Conservation (phyloP, 2,329 filamentous ascomycete genomes). For the Ophiostoma australiae region DNA sequence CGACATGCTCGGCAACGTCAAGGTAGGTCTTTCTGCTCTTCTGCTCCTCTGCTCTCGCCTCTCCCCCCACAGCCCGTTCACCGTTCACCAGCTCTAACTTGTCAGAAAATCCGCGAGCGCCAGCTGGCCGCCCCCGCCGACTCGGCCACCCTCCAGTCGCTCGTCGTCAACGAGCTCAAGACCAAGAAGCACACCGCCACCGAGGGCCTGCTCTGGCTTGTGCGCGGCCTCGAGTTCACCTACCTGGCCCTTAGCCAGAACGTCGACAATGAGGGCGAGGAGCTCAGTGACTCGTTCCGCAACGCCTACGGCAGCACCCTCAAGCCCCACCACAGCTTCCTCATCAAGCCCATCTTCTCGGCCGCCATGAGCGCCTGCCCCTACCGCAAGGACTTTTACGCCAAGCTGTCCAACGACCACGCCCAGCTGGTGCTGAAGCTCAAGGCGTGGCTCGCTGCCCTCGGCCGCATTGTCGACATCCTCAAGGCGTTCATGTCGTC, state of each 20-base stretch:
- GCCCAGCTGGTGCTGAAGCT: constrained; percentile 60
- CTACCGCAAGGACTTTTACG: constrained; percentile 90
- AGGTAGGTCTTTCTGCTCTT: constrained; percentile 49
- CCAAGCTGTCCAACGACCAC: constrained; percentile 69
- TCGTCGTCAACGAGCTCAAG: constrained; percentile 82
- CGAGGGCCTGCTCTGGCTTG: constrained; percentile 86
- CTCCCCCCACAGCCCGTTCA: background rate
- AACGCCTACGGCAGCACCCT: constrained; percentile 78
- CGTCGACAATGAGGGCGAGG: constrained; percentile 60
- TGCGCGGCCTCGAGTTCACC: constrained; percentile 90
- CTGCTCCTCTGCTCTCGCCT: background rate
- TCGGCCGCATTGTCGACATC: constrained; percentile 75
- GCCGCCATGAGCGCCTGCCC: constrained; percentile 90
- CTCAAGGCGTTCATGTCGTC: constrained; percentile 56
- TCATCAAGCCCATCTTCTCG: constrained; percentile 87
- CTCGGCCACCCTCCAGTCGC: constrained; percentile 78
- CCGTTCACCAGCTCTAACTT: constrained; percentile 35
- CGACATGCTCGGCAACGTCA: constrained; percentile 88
- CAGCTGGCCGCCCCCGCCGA: constrained; percentile 71
- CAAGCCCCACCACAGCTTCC: constrained; percentile 83
- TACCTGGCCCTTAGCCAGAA: constrained; percentile 77
- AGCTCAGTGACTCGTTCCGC: constrained; percentile 84
- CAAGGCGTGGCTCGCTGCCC: constrained; percentile 64
- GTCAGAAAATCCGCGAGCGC: constrained; percentile 76
- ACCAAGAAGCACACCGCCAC: constrained; percentile 82